Evolutionary conservation across 441 rosid species (phyloP).

Genomic region (Erodium moschatum): DNA sequence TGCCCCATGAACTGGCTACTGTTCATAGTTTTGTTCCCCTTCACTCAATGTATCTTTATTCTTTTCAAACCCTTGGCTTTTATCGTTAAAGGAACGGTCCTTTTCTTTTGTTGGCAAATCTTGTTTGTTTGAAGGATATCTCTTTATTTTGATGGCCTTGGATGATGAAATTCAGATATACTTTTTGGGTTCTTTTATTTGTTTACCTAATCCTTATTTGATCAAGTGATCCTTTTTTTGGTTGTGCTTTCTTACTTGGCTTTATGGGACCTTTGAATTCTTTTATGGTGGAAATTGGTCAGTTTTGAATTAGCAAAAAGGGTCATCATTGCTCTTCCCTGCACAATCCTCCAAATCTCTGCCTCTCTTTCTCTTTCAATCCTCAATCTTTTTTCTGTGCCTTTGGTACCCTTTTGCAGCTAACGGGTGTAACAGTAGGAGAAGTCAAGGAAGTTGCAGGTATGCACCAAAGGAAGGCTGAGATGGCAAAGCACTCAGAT

Average conservation of each 20-base stretch:
- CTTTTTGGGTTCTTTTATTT: too few species aligned
- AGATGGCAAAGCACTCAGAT: constrained; percentile 99
- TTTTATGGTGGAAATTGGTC: constrained; percentile 15
- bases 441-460: constrained; percentile 98
- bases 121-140: too few species aligned
- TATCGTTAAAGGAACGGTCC: too few species aligned
- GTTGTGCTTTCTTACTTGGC: too few species aligned
- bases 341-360: constrained; percentile 47
- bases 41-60: constrained; percentile 5
- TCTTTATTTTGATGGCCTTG: too few species aligned
- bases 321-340: constrained; percentile 20
- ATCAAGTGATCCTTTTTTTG: not conserved
- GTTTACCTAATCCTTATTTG: too few species aligned
- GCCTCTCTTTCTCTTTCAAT: constrained; percentile 7
- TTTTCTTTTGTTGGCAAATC: too few species aligned
- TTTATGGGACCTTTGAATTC: too few species aligned
- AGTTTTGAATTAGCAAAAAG: constrained; percentile 27
- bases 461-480: constrained; percentile 99
- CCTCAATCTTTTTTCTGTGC: constrained; percentile 12
- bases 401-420: constrained; percentile 32
- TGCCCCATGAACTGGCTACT: not conserved
- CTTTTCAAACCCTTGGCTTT: too few species aligned
- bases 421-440: constrained; percentile 98
- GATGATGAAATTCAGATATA: too few species aligned
- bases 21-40: constrained; percentile 16